Percentiles rank a stretch among this genome's conserved stretches.
phyloP scores from a whole-genome alignment of 2,329 filamentous ascomycete species.

The Blumeria hordei region DNA sequence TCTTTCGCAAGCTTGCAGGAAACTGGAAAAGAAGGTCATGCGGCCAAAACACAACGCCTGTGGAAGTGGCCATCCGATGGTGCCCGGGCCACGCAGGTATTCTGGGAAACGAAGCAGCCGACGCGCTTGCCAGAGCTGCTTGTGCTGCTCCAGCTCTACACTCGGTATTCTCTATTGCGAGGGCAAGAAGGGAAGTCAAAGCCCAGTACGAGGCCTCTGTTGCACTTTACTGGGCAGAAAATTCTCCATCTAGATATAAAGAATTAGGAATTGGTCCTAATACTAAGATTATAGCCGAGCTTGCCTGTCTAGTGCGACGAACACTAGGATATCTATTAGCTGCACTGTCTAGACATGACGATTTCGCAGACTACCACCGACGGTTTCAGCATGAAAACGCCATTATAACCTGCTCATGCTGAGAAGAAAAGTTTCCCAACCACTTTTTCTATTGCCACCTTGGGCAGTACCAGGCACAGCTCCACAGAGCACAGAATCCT shows the following conservation, averaged over 20 bases:
- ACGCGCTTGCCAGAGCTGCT: neutral
- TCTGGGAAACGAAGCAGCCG: neutral
- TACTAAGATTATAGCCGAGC: too few species aligned
- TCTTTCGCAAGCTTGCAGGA: neutral
- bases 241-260: neutral
- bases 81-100: neutral
- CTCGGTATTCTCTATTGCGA: neutral
- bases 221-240: neutral
- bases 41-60: neutral
- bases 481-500: too few species aligned
- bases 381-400: neutral
- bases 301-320: neutral
- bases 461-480: too few species aligned
- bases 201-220: neutral
- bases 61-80: neutral
- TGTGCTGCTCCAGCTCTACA: neutral
- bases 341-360: neutral
- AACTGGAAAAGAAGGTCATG: neutral
- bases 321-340: neutral
- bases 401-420: neutral
- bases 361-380: neutral
- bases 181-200: neutral
- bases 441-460: neutral
- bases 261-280: too few species aligned
- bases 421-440: neutral